Evolutionary conservation across 2,329 filamentous ascomycete genomes (phyloP).

Genomic region (Monosporascus sp.): DNA sequence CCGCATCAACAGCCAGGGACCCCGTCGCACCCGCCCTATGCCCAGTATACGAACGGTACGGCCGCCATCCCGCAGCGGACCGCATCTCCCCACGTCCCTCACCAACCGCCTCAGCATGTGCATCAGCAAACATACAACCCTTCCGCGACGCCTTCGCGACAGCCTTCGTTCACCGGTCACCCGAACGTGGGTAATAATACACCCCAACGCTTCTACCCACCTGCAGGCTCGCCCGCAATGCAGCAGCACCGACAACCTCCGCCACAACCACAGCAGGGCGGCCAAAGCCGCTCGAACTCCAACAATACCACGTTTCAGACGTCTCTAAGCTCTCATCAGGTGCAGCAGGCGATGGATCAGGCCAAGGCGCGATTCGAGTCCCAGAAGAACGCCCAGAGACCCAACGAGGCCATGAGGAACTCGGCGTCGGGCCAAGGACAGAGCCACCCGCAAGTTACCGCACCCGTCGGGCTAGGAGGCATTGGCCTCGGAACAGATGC

Average conservation of each 20-base stretch:
- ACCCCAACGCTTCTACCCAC: constrained; percentile 20
- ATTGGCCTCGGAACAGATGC: constrained; percentile 23
- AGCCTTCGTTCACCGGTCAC: constrained; percentile 21
- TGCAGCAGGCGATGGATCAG: constrained; percentile 28
- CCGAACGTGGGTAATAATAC: constrained; percentile 19
- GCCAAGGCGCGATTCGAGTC: constrained; percentile 26
- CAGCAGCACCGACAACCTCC: constrained; percentile 19
- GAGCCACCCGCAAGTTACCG: constrained; percentile 13
- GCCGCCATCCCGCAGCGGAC: constrained; percentile 19
- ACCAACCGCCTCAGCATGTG: constrained; percentile 23
- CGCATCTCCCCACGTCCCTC: constrained; percentile 25
- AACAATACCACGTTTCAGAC: constrained; percentile 20
- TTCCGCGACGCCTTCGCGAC: constrained; percentile 19
- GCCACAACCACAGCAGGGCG: constrained; percentile 9
- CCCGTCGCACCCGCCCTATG: constrained; percentile 22
- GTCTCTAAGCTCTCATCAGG: constrained; percentile 24
- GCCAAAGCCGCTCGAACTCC: background rate
- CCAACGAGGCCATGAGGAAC: constrained; percentile 20
- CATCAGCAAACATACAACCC: constrained; percentile 22
- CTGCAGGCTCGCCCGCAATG: constrained; percentile 17
- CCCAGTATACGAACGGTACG: constrained; percentile 24
- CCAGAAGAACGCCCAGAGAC: constrained; percentile 19
- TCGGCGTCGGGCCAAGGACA: constrained; percentile 14
- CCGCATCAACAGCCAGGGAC: constrained; percentile 14
- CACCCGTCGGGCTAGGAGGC: constrained; percentile 25